Evolutionary conservation across 371 early-diverging fungal species (phyloP), one percentile per base, ranked within the genome.

Genomic region (Chytridium lagenaria): DNA sequence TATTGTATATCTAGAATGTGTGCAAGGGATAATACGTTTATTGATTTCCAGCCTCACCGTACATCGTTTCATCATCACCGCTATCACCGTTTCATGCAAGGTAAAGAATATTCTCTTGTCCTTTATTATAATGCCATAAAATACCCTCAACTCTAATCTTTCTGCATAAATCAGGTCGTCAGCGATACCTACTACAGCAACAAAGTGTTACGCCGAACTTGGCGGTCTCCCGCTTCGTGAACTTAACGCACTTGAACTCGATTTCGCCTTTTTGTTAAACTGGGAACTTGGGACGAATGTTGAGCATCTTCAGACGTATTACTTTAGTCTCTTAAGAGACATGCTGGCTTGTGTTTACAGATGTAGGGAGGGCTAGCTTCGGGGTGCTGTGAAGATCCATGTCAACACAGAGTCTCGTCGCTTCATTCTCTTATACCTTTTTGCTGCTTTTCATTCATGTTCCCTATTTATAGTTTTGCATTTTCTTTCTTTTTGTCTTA

Each of bases 191-290:
- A 51, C 68, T 80, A 30, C 74, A 73, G 74, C 79, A 82, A 38
- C 55, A 80, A 12, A 75, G n/a, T n/a, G 66, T 63, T 82, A 75
- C 59, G 82, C 82, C 26, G 79, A 82, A 73, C 95, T 98, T 22
- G 98, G 98, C 19, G 98, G 98, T 10, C 86, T 98, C 37, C 88
- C 92, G 31, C 91, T 91, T n/a, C 90, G 92, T 68, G 98, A 98
- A 81, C 85, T 98, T 33, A 97, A 97, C 79, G 87, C 93, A 22
- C 83, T 97, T 26, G 98, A 98, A 77, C 83, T 98, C 67, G 97
- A 96, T 76, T 92, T 98, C 77, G 71, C 94, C 65, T 85, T 86
- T 7, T 77, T 94, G 67, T 91, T 95, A 57, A 94, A 95, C 69
- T 98, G 98, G 98, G 89, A 92, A 33, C 82, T 98, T 22, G 80